A percentile compares a stretch with the other conserved stretches of the same genome.
These are phyloP conservation scores for Termitomyces sp. DNA, from an alignment of 768 basidiomycete genomes.

Conservation along the genomic window DNA sequence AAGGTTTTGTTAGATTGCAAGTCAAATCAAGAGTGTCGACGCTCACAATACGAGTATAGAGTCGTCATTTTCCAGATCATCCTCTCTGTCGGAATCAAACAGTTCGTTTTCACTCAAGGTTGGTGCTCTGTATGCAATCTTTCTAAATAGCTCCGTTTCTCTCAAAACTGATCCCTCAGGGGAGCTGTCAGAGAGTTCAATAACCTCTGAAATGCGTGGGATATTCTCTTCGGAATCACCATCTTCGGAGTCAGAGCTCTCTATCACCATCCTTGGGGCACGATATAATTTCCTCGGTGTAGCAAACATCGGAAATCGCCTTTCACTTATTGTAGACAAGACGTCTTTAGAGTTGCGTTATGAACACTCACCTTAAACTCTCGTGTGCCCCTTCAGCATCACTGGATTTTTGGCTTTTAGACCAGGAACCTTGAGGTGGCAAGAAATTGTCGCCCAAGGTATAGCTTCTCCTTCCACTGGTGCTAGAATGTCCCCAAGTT, in stretches of 20 bases:
- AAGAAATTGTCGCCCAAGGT: neutral
- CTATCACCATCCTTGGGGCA: slow-evolving; percentile 25
- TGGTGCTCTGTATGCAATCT: neutral
- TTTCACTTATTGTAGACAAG: neutral
- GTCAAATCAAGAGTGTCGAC: neutral
- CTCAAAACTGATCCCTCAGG: slow-evolving; percentile 6
- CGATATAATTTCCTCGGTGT: slow-evolving; percentile 11
- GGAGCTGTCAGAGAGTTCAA: slow-evolving; percentile 26
- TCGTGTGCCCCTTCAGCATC: neutral
- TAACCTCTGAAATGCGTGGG: slow-evolving; percentile 14
- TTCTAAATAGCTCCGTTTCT: slow-evolving; percentile 3
- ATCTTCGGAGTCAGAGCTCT: slow-evolving; percentile 29
- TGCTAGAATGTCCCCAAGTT: neutral
- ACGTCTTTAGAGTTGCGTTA: no score
- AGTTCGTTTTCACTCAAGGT: neutral
- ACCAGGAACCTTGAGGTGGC: neutral
- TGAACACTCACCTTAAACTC: neutral
- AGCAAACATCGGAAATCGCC: neutral
- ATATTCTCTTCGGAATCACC: slow-evolving; percentile 19
- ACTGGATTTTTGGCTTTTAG: neutral
- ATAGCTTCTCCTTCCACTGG: neutral
- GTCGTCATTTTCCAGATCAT: slow-evolving; percentile 25
- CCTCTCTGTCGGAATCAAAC: slow-evolving; percentile 25
- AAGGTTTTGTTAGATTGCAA: neutral
- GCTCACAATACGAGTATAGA: slow-evolving; percentile 36